Conservation (phyloP, 345 rosid genomes). For the Nasturtium officinale region DNA sequence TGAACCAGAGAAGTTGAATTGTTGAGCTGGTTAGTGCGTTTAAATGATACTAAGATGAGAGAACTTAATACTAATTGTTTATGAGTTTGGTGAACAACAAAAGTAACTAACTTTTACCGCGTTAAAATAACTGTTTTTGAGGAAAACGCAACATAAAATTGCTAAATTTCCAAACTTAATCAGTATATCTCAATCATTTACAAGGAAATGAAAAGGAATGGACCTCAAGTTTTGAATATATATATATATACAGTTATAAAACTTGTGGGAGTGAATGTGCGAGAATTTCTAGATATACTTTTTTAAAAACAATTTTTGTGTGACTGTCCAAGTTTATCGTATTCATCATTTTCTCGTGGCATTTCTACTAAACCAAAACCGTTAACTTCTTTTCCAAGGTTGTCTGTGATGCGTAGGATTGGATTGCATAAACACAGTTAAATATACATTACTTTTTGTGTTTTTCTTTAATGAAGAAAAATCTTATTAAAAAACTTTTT, state of each 20-base stretch:
- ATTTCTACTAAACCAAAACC: neutral
- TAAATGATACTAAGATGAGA: neutral
- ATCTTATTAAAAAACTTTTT: neutral
- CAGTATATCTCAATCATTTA: neutral
- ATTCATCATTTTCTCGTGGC: conserved; percentile 2
- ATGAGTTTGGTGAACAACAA: neutral
- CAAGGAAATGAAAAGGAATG: neutral
- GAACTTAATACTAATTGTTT: neutral
- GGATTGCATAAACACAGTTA: neutral
- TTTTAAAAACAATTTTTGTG: neutral
- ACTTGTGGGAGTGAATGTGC: neutral
- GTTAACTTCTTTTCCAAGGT: conserved; percentile 29
- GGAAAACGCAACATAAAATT: neutral
- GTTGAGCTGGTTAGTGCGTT: conserved; percentile 24
- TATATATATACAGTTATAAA: too few relatives aligned
- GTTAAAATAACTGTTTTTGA: neutral
- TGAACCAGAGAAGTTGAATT: conserved; percentile 12
- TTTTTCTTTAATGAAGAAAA: neutral
- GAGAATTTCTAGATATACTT: neutral
- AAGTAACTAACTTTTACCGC: neutral
- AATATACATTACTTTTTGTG: too few relatives aligned
- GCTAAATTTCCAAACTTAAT: neutral
- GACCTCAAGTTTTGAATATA: too few relatives aligned
- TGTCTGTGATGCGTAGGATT: neutral
- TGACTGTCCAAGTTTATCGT: neutral